Evolutionary conservation across 352 stramenopile species (phyloP).

Genomic region (Pythium coloratum): DNA sequence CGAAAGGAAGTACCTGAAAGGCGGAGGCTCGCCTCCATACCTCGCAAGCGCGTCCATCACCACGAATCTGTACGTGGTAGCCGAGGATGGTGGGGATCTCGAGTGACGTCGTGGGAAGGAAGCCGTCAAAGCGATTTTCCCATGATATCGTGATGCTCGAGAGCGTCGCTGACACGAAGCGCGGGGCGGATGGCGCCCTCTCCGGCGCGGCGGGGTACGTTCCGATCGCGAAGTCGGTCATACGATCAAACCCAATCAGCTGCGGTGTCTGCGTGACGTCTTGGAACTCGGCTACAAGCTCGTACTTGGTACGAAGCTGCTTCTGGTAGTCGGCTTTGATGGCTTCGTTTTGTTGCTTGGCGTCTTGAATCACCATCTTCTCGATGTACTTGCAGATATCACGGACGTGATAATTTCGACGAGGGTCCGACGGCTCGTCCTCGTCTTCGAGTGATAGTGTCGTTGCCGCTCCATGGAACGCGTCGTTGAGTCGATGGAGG

Average conservation of each 20-base stretch:
- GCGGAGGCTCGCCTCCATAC: constrained; percentile 53
- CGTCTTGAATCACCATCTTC: constrained; percentile 37
- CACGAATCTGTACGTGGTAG: constrained; percentile 59
- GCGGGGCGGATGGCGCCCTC: constrained; percentile 32
- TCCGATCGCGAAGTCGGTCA: constrained; percentile 45
- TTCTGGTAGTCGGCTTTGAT: constrained; percentile 53
- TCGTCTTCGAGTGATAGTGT: constrained; percentile 31
- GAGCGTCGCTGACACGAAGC: constrained; percentile 35
- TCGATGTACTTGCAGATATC: constrained; percentile 51
- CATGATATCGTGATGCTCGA: constrained; percentile 55
- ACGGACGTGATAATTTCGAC: constrained; percentile 26
- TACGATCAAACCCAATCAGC: constrained; percentile 28
- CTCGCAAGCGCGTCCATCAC: constrained; percentile 45
- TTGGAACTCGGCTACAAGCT: constrained; percentile 51
- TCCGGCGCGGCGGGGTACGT: constrained; percentile 43
- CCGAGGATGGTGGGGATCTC: constrained; percentile 55
- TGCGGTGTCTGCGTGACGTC: constrained; percentile 58
- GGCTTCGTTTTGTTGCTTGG: constrained; percentile 37
- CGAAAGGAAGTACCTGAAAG: constrained; percentile 58
- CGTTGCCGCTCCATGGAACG: constrained; percentile 52
- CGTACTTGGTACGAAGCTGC: constrained; percentile 60
- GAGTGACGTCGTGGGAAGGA: constrained; percentile 10
- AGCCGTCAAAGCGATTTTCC: constrained; percentile 20
- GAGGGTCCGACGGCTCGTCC: constrained; percentile 17
- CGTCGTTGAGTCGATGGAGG: constrained; percentile 56